Evolutionary conservation across 129 eudicot genomes (phyloP).

Genomic region (Artemisia argyi): DNA sequence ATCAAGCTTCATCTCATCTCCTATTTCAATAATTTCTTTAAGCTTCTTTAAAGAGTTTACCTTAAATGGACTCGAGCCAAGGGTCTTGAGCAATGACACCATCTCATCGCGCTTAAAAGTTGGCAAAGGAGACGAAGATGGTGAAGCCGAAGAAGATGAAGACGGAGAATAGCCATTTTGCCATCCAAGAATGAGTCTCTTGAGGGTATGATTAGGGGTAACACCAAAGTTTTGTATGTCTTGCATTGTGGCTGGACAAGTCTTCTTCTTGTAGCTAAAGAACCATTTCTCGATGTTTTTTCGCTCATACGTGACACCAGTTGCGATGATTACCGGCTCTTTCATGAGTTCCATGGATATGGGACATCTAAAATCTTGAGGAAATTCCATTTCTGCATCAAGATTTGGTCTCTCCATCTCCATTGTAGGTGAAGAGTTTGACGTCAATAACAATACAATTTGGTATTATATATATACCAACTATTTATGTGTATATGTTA

Average conservation of each 20-base stretch:
- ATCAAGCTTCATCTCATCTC: slow-evolving; percentile 57
- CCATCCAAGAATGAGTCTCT: slow-evolving; percentile 69
- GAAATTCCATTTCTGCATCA: slow-evolving; percentile 52
- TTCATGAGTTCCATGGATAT: slow-evolving; percentile 90
- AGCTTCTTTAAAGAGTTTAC: slow-evolving; percentile 60
- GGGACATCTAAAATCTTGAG: slow-evolving; percentile 80
- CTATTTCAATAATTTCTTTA: slow-evolving; percentile 39
- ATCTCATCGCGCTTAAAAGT: slow-evolving; percentile 53
- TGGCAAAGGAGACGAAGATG: slow-evolving; percentile 23
- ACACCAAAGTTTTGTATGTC: slow-evolving; percentile 37
- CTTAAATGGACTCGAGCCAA: slow-evolving; percentile 73
- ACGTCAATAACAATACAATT: slow-evolving; percentile 13
- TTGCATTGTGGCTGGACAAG: slow-evolving; percentile 91
- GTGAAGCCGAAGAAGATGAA: slow-evolving; percentile 15
- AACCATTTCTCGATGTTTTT: slow-evolving; percentile 77
- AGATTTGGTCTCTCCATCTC: slow-evolving; percentile 35
- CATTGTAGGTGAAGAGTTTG: slow-evolving; percentile 35
- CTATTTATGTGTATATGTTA: too few species aligned
- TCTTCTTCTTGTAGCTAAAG: slow-evolving; percentile 56
- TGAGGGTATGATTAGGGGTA: slow-evolving; percentile 83
- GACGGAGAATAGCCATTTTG: slow-evolving; percentile 20
- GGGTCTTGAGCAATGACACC: slow-evolving; percentile 42
- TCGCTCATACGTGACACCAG: slow-evolving; percentile 76
- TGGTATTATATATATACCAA: slow-evolving; percentile 2
- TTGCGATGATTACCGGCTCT: slow-evolving; percentile 79